Base-by-base conservation (phyloP, 73 alveolate genomes). In the Paramecium biaurelia region DNA sequence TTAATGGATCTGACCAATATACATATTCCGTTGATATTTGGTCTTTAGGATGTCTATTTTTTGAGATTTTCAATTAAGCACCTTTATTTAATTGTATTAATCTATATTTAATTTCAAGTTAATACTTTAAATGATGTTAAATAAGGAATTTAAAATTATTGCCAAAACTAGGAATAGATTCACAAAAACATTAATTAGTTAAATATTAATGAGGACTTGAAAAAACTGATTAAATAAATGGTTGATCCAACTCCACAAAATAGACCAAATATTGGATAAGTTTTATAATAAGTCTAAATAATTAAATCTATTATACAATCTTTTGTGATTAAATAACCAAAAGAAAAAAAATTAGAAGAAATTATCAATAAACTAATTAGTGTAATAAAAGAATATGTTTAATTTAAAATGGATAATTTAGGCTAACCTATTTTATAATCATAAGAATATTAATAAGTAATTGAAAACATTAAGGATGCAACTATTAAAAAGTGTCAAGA, bases 41-140 rank as follows among this genome's bases (percentile, higher is more conserved):
- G 98, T 82, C 94, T 30, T 70, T 95, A 18, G 98, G 98, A 11
- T 88, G 95, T 15, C 72, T 95, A 58, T 88, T 95, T 85, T 96
- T 94, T 30, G 98, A 95, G 56, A 92, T 95, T 4, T 95, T 95
- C 93, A 92, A 86, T 70, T 84, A 92, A 4, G 11, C 8, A 15
- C 11, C 30, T 0, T 18, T 53, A 53, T 53, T 53, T 53, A 4
- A 53, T 53, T 20, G 30, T 53, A 53, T 18, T 53, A 11, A 1
- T 18, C 3, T n/a, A 4, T 18, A 53, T 53, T 53, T 18, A 3
- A 18, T 18, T 21, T 53, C 6, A 53, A 53, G 30, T 15, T 18
- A 7, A 18, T 3, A 18, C 5, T 18, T 4, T 53, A 23, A 4
- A 15, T n/a, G 1, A 53, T 18, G 34, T 53, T 53, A 15, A 53